Conservation (phyloP, 352 stramenopile genomes). For the Phytophthora idaei region DNA sequence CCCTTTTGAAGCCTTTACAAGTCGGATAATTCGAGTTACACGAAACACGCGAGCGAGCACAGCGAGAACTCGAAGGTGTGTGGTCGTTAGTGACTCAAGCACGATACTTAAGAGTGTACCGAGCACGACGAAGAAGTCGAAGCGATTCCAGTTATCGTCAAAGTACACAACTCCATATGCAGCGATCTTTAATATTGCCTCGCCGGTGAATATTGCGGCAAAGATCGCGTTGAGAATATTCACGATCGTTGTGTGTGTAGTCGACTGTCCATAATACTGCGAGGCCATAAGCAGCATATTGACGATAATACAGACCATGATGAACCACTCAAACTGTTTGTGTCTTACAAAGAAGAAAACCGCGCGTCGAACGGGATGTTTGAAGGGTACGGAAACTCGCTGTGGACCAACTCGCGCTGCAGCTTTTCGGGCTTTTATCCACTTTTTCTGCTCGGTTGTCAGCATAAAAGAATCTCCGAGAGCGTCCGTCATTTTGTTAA, state of each 20-base stretch:
- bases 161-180: slow-evolving; percentile 84
- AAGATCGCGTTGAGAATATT: slow-evolving; percentile 84
- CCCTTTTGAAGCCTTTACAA: slow-evolving; percentile 85
- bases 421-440: slow-evolving; percentile 79
- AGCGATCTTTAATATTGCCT: slow-evolving; percentile 88
- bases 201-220: slow-evolving; percentile 85
- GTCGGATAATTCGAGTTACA: slow-evolving; percentile 81
- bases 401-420: slow-evolving; percentile 61
- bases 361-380: slow-evolving; percentile 45
- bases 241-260: slow-evolving; percentile 52
- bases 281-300: slow-evolving; percentile 91
- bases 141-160: slow-evolving; percentile 83
- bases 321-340: slow-evolving; percentile 83
- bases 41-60: slow-evolving; percentile 92
- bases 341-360: slow-evolving; percentile 75
- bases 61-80: slow-evolving; percentile 64
- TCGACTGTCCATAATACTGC: slow-evolving; percentile 82
- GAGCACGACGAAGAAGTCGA: slow-evolving; percentile 84
- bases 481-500: slow-evolving; percentile 87
- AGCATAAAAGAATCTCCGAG: slow-evolving; percentile 73
- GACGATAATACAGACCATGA: slow-evolving; percentile 90
- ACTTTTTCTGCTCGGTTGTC: slow-evolving; percentile 89
- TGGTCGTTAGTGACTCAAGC: slow-evolving; percentile 49
- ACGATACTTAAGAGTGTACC: slow-evolving; percentile 64
- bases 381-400: slow-evolving; percentile 55